Conservation (phyloP, 305 asterid species). For the Plantago coronopus region DNA sequence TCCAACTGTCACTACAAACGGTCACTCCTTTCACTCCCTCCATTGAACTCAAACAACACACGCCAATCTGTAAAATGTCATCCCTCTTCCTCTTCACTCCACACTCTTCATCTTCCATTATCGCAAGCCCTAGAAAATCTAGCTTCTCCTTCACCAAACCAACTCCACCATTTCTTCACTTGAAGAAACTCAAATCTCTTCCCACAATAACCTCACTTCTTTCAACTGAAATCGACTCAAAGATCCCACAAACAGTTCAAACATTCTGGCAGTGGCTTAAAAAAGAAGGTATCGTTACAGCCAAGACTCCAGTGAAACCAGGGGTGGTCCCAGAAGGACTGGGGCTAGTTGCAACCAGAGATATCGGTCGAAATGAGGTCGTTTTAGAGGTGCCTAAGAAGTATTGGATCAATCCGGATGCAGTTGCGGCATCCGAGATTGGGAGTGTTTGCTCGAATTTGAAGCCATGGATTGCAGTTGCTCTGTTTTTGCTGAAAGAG, state of each 20-base stretch:
- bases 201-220: constrained; percentile 33
- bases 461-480: constrained; percentile 86
- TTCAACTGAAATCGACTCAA: constrained; percentile 41
- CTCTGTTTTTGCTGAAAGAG: constrained; percentile 71
- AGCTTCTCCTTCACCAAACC: constrained; percentile 27
- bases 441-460: constrained; percentile 67
- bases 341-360: constrained; percentile 75
- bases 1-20: constrained; percentile 1
- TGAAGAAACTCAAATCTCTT: constrained; percentile 33
- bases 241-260: constrained; percentile 51
- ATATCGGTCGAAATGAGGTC: constrained; percentile 58
- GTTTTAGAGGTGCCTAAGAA: constrained; percentile 86
- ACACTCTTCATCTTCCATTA: constrained; percentile 31
- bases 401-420: constrained; percentile 77
- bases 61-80: constrained; percentile 26
- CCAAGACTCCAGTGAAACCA: constrained; percentile 80
- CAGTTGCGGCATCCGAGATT: constrained; percentile 66
- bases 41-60: constrained; percentile 1
- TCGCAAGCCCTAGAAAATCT: constrained; percentile 21
- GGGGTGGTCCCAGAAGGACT: constrained; percentile 85
- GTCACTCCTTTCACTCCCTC: background rate
- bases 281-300: constrained; percentile 75
- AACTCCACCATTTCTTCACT: constrained; percentile 28
- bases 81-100: constrained; percentile 40
- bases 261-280: constrained; percentile 89